These are phyloP conservation scores for Barnettozyma botsteinii DNA, from an alignment of 805 yeast genomes.

Conservation along the genomic window DNA sequence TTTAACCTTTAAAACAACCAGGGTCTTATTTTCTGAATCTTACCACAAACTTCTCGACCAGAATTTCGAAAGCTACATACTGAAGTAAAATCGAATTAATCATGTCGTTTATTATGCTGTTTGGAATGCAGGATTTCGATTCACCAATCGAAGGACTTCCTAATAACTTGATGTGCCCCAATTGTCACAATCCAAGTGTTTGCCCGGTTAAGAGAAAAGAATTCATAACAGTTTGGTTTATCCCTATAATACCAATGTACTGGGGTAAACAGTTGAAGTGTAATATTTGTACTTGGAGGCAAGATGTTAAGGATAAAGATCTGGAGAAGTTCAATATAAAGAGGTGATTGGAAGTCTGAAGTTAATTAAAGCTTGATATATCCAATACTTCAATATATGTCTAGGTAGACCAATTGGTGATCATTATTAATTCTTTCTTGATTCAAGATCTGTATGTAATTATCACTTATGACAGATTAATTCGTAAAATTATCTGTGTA, in stretches of 20 bases:
- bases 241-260: conserved; percentile 47
- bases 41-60: no score
- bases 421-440: no score
- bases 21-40: no score
- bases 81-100: no score
- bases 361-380: neutral
- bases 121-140: conserved; percentile 28
- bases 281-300: conserved; percentile 45
- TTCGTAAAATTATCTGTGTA: no score
- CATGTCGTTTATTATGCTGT: conserved; percentile 19
- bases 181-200: conserved; percentile 52
- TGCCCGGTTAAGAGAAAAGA: conserved; percentile 45
- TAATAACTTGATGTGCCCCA: conserved; percentile 39
- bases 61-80: no score
- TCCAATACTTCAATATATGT: no score
- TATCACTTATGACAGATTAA: no score
- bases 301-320: conserved; percentile 28
- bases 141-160: conserved; percentile 22
- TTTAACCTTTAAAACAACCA: no score
- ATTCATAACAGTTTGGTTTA: conserved; percentile 45
- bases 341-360: no score
- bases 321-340: conserved; percentile 22
- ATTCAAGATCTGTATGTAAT: no score
- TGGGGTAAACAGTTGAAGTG: conserved; percentile 46
- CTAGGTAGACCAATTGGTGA: no score